These are phyloP conservation scores for Brassica hybrid DNA, from an alignment of 441 rosid genomes.

Conservation along the genomic window DNA sequence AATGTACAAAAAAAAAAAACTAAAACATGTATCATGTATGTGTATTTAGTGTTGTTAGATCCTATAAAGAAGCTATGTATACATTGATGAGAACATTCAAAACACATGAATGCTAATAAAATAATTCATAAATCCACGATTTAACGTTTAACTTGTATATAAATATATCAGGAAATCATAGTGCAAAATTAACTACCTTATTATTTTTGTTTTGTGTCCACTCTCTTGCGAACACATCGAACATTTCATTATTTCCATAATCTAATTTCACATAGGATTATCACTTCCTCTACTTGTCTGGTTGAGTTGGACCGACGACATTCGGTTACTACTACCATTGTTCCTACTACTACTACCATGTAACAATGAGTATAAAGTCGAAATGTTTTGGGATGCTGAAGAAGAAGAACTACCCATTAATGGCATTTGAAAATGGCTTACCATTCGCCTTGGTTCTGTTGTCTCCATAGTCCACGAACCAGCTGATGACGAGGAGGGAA, in stretches of 20 bases:
- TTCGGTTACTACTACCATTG: slow-evolving; percentile 15
- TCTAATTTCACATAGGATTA: slow-evolving; percentile 27
- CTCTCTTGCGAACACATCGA: slow-evolving; percentile 21
- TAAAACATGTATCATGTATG: neutral
- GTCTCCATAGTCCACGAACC: slow-evolving; percentile 38
- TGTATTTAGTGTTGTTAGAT: slow-evolving; percentile 3
- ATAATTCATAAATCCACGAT: neutral
- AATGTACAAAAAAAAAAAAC: neutral
- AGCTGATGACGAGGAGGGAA: slow-evolving; percentile 50
- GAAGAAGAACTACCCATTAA: slow-evolving; percentile 49
- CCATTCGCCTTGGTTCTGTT: slow-evolving; percentile 56
- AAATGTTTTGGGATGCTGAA: slow-evolving; percentile 49
- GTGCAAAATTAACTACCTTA: neutral
- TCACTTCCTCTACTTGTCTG: slow-evolving; percentile 38
- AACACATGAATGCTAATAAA: slow-evolving; percentile 16
- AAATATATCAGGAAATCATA: neutral
- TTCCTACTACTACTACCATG: slow-evolving; percentile 38
- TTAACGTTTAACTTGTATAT: neutral
- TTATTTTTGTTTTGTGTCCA: slow-evolving; percentile 11
- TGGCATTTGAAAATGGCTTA: slow-evolving; percentile 62
- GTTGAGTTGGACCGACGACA: slow-evolving; percentile 34
- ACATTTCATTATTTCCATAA: slow-evolving; percentile 23
- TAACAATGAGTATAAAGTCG: slow-evolving; percentile 48
- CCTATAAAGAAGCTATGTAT: slow-evolving; percentile 6
- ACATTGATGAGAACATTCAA: neutral